phyloP scores from a whole-genome alignment of 257 asterid species.

The Perilla frutescens region DNA sequence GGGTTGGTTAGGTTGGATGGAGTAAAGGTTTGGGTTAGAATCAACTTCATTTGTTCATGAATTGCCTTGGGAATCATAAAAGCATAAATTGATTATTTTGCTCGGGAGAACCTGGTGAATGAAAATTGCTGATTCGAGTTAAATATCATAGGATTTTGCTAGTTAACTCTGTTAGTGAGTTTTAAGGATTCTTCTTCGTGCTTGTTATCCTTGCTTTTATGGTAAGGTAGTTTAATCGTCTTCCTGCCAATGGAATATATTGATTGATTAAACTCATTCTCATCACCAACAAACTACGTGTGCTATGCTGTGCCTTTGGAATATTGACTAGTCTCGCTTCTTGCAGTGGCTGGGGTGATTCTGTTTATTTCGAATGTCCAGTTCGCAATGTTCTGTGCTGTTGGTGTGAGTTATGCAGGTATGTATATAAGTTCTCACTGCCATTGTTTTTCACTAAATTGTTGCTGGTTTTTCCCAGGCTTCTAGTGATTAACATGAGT shows the following conservation, averaged over 20 bases:
- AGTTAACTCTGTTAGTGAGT: conserved; percentile 1
- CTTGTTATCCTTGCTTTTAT: neutral
- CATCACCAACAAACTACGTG: neutral
- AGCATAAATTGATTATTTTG: conserved; percentile 9
- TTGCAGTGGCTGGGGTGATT: conserved; percentile 76
- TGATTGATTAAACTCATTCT: neutral
- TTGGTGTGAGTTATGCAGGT: conserved; percentile 87
- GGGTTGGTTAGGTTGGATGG: neutral
- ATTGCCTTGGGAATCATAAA: conserved; percentile 15
- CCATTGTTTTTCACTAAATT: neutral
- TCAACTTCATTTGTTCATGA: conserved; percentile 1
- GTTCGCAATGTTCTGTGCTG: conserved; percentile 65
- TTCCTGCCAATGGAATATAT: neutral
- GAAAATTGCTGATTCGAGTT: neutral
- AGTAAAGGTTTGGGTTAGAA: neutral
- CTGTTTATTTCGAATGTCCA: conserved; percentile 70
- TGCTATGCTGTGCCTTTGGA: conserved; percentile 3
- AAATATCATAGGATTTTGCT: neutral
- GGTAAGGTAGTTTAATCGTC: conserved; percentile 2
- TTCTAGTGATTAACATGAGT: neutral
- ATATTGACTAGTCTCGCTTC: conserved; percentile 34
- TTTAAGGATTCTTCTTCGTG: conserved; percentile 1
- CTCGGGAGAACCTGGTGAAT: conserved; percentile 11
- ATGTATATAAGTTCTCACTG: conserved; percentile 36
- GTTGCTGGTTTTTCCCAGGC: neutral